phyloP scores from a whole-genome alignment of 805 yeast genomes.

The Lipomyces spencermartinsiae region DNA sequence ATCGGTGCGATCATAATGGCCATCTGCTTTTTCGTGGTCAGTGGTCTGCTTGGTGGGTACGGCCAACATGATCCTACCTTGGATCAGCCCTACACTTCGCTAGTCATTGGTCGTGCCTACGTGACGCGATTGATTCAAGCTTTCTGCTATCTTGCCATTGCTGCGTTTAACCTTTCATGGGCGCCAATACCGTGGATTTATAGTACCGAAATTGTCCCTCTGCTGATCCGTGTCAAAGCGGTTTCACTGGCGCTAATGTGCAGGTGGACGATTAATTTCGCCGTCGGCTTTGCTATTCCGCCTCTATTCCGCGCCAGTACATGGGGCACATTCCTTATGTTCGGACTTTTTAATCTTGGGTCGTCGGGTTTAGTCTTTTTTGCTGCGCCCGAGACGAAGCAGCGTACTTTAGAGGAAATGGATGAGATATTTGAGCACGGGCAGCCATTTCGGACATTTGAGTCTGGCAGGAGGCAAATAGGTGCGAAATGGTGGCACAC shows the following conservation, averaged over 20 bases:
- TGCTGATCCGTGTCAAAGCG: slow-evolving; percentile 63
- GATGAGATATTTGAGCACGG: no score
- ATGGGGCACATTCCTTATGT: no score
- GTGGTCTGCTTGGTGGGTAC: slow-evolving; percentile 59
- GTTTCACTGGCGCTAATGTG: slow-evolving; percentile 67
- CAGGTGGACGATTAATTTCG: slow-evolving; percentile 69
- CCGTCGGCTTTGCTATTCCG: slow-evolving; percentile 72
- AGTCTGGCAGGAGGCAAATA: no score
- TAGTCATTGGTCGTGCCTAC: slow-evolving; percentile 62
- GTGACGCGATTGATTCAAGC: slow-evolving; percentile 55
- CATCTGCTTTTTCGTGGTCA: slow-evolving; percentile 68
- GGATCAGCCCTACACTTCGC: slow-evolving; percentile 42
- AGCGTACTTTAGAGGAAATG: no score
- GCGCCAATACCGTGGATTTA: slow-evolving; percentile 66
- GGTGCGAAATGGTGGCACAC: no score
- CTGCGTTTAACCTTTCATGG: slow-evolving; percentile 59
- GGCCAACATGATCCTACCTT: slow-evolving; percentile 44
- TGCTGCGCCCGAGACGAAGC: no score
- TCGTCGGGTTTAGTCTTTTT: no score
- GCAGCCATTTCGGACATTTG: no score
- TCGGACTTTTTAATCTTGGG: slow-evolving; percentile 6
- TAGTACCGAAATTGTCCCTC: slow-evolving; percentile 67
- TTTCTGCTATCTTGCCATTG: slow-evolving; percentile 61
- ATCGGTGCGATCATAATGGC: slow-evolving; percentile 69
- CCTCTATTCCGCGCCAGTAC: slow-evolving; percentile 47